Conservation (phyloP, 768 basidiomycete genomes). For the Trametes coccinea region DNA sequence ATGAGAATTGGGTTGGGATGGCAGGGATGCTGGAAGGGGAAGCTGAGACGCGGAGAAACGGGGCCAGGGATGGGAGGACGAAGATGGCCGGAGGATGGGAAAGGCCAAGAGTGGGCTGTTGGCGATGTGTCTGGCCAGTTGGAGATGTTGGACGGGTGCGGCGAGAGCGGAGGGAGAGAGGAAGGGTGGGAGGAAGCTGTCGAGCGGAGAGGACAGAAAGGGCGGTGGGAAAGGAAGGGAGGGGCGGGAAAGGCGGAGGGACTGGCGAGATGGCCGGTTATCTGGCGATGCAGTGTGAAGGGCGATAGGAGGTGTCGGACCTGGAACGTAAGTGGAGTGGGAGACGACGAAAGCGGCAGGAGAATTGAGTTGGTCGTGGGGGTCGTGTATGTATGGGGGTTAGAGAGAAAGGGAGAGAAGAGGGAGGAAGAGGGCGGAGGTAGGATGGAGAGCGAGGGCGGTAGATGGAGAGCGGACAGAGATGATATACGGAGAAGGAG, state of each 20-base stretch:
- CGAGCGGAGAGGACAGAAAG: background rate
- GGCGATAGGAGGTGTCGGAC: conserved; percentile 23
- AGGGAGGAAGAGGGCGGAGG: background rate
- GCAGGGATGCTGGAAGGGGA: background rate
- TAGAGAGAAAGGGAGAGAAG: background rate
- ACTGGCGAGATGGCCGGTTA: conserved; percentile 19
- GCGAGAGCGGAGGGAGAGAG: conserved; percentile 5
- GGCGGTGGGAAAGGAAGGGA: background rate
- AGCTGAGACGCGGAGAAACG: conserved; percentile 6
- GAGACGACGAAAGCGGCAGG: conserved; percentile 8
- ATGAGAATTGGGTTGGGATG: background rate
- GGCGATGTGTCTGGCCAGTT: background rate
- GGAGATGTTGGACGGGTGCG: background rate
- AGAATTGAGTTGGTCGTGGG: conserved; percentile 1
- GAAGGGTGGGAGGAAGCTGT: background rate
- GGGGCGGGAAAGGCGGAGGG: background rate
- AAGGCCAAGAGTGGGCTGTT: conserved; percentile 4
- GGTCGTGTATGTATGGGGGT: background rate
- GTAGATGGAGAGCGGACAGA: background rate
- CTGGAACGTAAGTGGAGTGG: conserved; percentile 22
- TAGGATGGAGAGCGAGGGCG: background rate
- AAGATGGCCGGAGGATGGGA: conserved; percentile 6
- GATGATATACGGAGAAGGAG: background rate
- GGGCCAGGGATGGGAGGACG: background rate
- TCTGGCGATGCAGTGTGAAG: conserved; percentile 10